phyloP scores from a whole-genome alignment of 2,329 filamentous ascomycete species.

The Paraphoma chrysanthemicola region DNA sequence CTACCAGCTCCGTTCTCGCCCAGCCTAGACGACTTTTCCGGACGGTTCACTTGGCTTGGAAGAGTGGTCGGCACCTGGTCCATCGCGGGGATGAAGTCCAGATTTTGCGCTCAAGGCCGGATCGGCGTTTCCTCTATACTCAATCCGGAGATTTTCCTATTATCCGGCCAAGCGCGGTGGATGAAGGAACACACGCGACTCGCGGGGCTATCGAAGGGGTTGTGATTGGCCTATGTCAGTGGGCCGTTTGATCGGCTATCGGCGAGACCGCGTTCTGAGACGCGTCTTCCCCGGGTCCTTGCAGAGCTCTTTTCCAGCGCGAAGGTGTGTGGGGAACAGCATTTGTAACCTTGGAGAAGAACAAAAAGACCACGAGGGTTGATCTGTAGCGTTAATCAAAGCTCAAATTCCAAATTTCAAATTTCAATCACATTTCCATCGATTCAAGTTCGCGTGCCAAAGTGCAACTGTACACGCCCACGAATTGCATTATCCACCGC shows the following conservation, averaged over 20 bases:
- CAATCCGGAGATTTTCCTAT: conserved; percentile 1
- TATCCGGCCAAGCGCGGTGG: conserved; percentile 5
- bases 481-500: background rate
- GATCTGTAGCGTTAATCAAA: background rate
- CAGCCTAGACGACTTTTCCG: conserved; percentile 11
- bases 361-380: background rate
- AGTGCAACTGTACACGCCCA: background rate
- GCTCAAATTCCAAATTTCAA: background rate
- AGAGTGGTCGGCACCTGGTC: background rate
- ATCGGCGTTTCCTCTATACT: conserved; percentile 6
- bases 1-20: background rate
- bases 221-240: conserved; percentile 10
- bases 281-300: conserved; percentile 1
- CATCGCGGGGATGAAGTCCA: conserved; percentile 1
- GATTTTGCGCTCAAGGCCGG: conserved; percentile 2
- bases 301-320: conserved; percentile 17
- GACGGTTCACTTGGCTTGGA: conserved; percentile 3
- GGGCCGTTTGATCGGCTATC: background rate
- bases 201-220: background rate
- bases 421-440: background rate
- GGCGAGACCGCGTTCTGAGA: conserved; percentile 6
- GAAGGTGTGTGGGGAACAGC: background rate
- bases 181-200: conserved; percentile 19
- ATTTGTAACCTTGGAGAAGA: background rate
- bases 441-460: background rate